Evolutionary conservation across 352 stramenopile species (phyloP), one percentile per base, ranked within the genome.

Genomic region (Plasmopara halstedii): DNA sequence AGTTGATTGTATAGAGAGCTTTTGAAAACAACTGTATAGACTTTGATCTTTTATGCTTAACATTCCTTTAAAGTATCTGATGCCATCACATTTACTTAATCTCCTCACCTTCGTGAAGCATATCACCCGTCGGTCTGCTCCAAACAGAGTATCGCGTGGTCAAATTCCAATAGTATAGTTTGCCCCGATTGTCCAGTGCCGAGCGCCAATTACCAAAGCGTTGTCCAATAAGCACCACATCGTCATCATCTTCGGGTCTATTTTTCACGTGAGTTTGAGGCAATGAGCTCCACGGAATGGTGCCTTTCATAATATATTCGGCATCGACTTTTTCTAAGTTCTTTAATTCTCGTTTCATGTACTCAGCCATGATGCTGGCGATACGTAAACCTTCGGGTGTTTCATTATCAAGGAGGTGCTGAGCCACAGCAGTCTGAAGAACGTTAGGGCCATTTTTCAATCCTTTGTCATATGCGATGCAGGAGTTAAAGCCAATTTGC

Each of bases 401-500:
- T 48, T 87, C 74, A 37, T 88, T 76, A 27, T 88, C 76, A 11
- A 92, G 62, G 50, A 92, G 44, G 50, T 89, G 72, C 46, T 83
- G 76, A 1, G 81, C 80, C 40, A 92, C 54, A 18, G 76, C 74
- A 11, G 57, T 65, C 53, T 88, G 69, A 32, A 88, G 52, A 18
- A 57, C 53, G 31, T 66, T 70, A 14, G 67, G 59, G 29, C 67
- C 65, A 42, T 77, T 67, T 50, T 87, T 85, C 36, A 91, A 64
- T 2, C 67, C 77, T 42, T 94, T 80, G 71, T 98, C 95, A 56
- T 97, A 98, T 21, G 95, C 85, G 22, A 96, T 89, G 41, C 87
- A 95, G 22, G 95, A 85, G 33, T 94, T 85, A 56, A 98, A 98
- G 51, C 88, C 96, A 34, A 92, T 71, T 60, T 98, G 92, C 62